Base-by-base conservation (phyloP, 1,139 yeast genomes). In the Candida neerlandica region DNA sequence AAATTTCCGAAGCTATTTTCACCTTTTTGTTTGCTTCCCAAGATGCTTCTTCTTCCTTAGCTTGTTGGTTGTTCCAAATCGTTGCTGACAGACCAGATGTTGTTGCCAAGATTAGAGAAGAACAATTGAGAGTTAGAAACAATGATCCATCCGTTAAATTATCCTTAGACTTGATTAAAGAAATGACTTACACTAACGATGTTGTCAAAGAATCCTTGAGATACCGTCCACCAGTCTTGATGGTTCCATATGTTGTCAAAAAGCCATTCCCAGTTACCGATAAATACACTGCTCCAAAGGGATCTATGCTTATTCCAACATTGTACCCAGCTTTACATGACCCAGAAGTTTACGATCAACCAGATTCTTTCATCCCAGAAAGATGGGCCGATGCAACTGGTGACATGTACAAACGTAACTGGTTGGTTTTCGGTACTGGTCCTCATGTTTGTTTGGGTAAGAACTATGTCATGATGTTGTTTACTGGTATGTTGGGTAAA, bases 11-110 rank as follows among this genome's bases (percentile, higher is more conserved):
- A 75, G 96, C 96, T 49, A 83, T 94, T 57, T 94, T 94, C 78
- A 94, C 99, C 18, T 94, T 94, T 70, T 78, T 94, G 68, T 94
- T 94, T 70, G 99, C 99, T 26, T 88, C 97, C 9, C 99, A 94
- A 73, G 99, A 94, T 71, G 99, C 99, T 30, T 88, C 97, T 6
- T 90, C 97, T 2, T 89, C 97, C n/a, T 85, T 96, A 60, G 96
- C 97, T 56, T 92, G 98, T 70, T 94, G 99, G 99, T 80, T 94
- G 64, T 94, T 92, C 83, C 99, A 94, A 77, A 81, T 90, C 60
- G 86, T 91, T 49, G 92, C 97, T 55, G 99, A 94, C 69, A 83
- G 97, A 64, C 97, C 98, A 42, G 98, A 94, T 58, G 85, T 94
- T 54, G 82, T 83, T 66, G 77, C 70, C 42, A 91, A 90, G 69